Percentiles rank a stretch among this genome's conserved stretches.
Conservation (phyloP, 129 eudicot species). For the Escallonia herrerae region DNA sequence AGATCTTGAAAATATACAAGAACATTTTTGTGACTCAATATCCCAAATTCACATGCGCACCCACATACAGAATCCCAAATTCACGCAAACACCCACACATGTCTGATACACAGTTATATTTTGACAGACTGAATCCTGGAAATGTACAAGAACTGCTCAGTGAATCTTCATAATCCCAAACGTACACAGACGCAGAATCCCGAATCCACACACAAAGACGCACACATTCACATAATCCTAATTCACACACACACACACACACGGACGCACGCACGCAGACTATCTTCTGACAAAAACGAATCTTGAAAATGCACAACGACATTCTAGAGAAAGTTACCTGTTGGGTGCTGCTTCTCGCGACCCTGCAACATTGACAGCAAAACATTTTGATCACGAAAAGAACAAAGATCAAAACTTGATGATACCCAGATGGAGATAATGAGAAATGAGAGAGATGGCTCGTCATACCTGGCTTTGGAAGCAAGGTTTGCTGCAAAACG, state of each 20-base stretch:
- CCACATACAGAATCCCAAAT: too few species aligned
- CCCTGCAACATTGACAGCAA: slow-evolving; percentile 28
- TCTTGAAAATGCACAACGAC: neutral
- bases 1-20: too few species aligned
- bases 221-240: neutral
- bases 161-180: slow-evolving; percentile 26
- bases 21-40: too few species aligned
- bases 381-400: slow-evolving; percentile 11
- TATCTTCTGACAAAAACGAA: neutral
- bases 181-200: neutral
- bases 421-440: neutral
- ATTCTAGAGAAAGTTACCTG: slow-evolving; percentile 19
- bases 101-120: too few species aligned
- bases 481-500: slow-evolving; percentile 72
- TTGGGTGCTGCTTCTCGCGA: slow-evolving; percentile 38
- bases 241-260: neutral
- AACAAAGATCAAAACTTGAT: neutral
- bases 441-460: neutral
- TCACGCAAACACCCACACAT: too few species aligned
- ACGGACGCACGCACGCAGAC: too few species aligned
- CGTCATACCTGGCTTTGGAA: slow-evolving; percentile 44
- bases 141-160: too few species aligned
- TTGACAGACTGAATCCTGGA: too few species aligned
- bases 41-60: too few species aligned
- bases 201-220: neutral